Base-by-base conservation (phyloP, 768 basidiomycete genomes). In the Lactarius evosmus region DNA sequence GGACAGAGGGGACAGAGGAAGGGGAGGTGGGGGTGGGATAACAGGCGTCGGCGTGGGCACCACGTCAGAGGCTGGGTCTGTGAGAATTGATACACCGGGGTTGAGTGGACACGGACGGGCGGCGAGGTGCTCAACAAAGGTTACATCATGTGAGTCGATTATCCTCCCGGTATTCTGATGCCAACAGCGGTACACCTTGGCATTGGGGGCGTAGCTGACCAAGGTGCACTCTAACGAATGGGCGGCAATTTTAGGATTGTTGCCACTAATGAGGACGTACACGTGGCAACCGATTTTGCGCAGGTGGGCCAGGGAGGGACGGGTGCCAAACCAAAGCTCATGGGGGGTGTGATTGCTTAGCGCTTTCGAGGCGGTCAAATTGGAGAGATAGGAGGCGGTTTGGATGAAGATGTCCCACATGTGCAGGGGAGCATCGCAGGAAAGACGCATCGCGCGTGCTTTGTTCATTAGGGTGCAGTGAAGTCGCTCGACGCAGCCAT, bases 341-440 rank as follows among this genome's bases (percentile, higher is more conserved):
- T 27, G 44, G 0, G 58, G 58, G 0, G 58, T 59, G 3, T 32
- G 40, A 1, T 41, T 41, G 4, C 14, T 7, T 1, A 27, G 16
- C 82, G 53, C 60, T 69, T 62, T 8, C 19, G n/a, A 4, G 4
- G 33, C 4, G 33, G 59, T 60, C 33, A 57, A 38, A 5, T 30
- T 46, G 4, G 16, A 44, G 8, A 62, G 61, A n/a, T 62, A 62
- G 14, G 22, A n/a, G 29, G 53, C 61, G 3, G 54, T 62, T 7
- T 41, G 14, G 38, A 34, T 27, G 38, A 36, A 61, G 34, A 53
- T 36, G 29, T 40, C 60, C n/a, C n/a, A n/a, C n/a, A n/a, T n/a
- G n/a, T n/a, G n/a, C n/a, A n/a, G n/a, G n/a, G n/a, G n/a, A n/a
- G 25, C 60, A 61, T 19, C 38, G 50, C 12, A 25, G 4, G 12